Conservation (phyloP, 306 rosid species). For the Dalbergia cochinchinensis region DNA sequence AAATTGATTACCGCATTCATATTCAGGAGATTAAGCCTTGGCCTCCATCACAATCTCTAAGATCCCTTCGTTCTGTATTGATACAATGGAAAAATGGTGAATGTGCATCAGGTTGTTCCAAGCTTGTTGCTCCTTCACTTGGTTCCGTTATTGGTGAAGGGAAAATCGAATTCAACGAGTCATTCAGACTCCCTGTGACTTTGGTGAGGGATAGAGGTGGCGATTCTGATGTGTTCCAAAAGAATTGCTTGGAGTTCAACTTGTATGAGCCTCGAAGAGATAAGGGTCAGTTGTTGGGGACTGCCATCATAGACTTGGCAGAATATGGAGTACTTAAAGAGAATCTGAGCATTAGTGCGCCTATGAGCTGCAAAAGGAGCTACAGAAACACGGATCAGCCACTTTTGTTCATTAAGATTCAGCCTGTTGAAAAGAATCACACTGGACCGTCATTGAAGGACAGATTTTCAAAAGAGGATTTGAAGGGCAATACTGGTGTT, state of each 20-base stretch:
- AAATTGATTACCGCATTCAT: slow-evolving; percentile 65
- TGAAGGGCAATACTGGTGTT: slow-evolving; percentile 59
- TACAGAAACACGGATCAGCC: slow-evolving; percentile 77
- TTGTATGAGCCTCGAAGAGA: slow-evolving; percentile 81
- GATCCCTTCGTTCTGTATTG: slow-evolving; percentile 68
- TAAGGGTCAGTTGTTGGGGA: slow-evolving; percentile 79
- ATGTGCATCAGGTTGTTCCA: slow-evolving; percentile 75
- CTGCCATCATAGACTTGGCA: slow-evolving; percentile 68
- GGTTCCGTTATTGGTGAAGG: slow-evolving; percentile 84
- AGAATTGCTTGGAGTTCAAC: slow-evolving; percentile 73
- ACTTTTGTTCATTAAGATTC: slow-evolving; percentile 62
- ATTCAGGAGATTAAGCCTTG: slow-evolving; percentile 87
- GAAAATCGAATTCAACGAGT: slow-evolving; percentile 72
- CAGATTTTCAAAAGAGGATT: slow-evolving; percentile 54
- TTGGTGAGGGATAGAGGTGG: slow-evolving; percentile 72
- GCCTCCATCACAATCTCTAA: slow-evolving; percentile 86
- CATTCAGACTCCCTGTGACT: slow-evolving; percentile 70
- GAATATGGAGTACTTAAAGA: slow-evolving; percentile 74
- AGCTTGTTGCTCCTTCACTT: slow-evolving; percentile 65
- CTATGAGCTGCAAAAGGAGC: slow-evolving; percentile 80
- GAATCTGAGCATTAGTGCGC: slow-evolving; percentile 45
- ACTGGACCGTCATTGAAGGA: slow-evolving; percentile 50
- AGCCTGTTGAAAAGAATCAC: slow-evolving; percentile 60
- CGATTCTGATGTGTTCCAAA: slow-evolving; percentile 71
- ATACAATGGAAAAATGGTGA: slow-evolving; percentile 86